phyloP scores from a whole-genome alignment of 768 basidiomycete species.

The Piloderma croceum region DNA sequence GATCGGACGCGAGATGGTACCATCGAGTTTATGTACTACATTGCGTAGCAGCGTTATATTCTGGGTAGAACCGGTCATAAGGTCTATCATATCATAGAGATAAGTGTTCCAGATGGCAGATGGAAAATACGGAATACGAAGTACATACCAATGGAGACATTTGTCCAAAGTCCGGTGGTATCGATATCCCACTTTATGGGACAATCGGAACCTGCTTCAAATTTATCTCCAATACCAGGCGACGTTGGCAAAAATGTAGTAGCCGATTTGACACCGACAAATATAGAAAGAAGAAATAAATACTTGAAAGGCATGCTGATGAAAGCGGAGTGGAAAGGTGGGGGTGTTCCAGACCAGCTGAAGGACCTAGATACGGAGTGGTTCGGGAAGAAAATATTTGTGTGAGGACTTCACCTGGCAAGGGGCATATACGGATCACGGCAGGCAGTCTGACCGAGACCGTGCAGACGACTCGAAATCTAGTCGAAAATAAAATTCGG shows the following conservation, averaged over 20 bases:
- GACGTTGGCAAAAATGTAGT: constrained; percentile 28
- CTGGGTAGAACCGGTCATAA: constrained; percentile 36
- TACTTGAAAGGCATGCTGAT: too few relatives aligned
- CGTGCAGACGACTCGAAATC: too few relatives aligned
- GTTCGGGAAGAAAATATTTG: too few relatives aligned
- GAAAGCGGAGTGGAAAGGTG: too few relatives aligned
- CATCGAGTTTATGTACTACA: constrained; percentile 27
- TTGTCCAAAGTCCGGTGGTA: constrained; percentile 27
- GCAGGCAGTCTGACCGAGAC: too few relatives aligned
- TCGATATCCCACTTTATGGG: constrained; percentile 30
- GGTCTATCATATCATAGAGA: constrained; percentile 13
- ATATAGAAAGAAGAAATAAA: too few relatives aligned
- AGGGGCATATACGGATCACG: too few relatives aligned
- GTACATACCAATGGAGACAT: constrained; percentile 33
- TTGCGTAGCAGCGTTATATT: constrained; percentile 29
- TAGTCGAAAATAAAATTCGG: too few relatives aligned
- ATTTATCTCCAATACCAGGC: constrained; percentile 35
- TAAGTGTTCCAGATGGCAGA: background rate
- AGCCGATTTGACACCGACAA: too few relatives aligned
- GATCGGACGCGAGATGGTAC: constrained; percentile 23
- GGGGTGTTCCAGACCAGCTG: too few relatives aligned
- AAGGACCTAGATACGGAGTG: background rate
- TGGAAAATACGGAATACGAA: background rate
- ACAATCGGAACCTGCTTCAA: constrained; percentile 29
- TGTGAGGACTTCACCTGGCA: too few relatives aligned